Evolutionary conservation across 225 moss, liverwort and hornwort species (phyloP).

Genomic region (Pleurozium schreberi): DNA sequence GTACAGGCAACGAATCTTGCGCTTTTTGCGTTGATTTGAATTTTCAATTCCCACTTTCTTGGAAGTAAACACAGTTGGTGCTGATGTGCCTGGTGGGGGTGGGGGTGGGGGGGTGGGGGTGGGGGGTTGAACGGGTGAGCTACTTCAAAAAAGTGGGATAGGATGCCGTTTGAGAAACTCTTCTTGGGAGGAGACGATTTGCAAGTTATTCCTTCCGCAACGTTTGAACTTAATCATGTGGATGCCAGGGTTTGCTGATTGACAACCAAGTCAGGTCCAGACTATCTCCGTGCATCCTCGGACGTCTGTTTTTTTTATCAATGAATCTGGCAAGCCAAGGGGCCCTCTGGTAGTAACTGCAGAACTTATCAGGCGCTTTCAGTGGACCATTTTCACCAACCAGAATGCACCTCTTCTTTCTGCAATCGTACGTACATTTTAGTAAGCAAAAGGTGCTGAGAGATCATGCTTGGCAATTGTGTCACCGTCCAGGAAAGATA

Average conservation of each 20-base stretch:
- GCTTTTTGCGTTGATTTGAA: background rate
- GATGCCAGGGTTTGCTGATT: background rate
- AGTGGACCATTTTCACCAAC: background rate
- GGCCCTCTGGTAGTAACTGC: background rate
- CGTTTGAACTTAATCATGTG: background rate
- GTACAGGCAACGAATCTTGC: background rate
- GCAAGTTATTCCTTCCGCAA: background rate
- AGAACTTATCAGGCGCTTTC: background rate
- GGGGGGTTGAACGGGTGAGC: background rate
- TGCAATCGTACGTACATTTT: background rate
- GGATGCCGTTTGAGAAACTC: slow-evolving; percentile 2
- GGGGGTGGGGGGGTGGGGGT: no score
- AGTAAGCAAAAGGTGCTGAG: background rate
- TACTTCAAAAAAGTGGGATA: background rate
- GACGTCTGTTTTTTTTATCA: background rate
- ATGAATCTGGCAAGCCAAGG: background rate
- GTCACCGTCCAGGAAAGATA: background rate
- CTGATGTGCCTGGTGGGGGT: background rate
- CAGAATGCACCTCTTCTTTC: background rate
- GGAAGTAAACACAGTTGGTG: background rate
- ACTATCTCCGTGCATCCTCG: background rate
- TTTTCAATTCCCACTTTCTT: slow-evolving; percentile 2
- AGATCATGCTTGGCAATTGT: background rate
- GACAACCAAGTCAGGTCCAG: background rate
- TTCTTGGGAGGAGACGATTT: background rate